phyloP scores from a whole-genome alignment of 768 basidiomycete species.

The Auricularia sp. region DNA sequence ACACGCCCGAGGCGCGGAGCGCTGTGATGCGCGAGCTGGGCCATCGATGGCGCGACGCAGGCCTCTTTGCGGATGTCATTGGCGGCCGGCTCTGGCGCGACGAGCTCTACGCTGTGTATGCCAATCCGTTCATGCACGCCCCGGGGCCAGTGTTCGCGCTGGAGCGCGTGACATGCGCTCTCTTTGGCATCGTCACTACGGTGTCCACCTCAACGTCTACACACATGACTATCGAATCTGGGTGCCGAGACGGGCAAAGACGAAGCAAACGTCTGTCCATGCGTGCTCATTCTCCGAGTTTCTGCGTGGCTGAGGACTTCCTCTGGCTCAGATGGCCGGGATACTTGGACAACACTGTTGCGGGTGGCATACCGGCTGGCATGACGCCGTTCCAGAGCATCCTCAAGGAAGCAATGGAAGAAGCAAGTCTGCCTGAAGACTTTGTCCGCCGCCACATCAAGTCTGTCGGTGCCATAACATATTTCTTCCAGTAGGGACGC shows the following conservation, averaged over 20 bases:
- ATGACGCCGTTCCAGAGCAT: conserved; percentile 61
- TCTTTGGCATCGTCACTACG: conserved; percentile 91
- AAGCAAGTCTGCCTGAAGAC: conserved; percentile 69
- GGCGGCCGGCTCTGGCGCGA: conserved; percentile 73
- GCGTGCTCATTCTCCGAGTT: no score
- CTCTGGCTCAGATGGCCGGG: conserved; percentile 56
- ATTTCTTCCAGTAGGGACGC: conserved; percentile 50
- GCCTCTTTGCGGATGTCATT: conserved; percentile 52
- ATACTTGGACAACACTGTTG: conserved; percentile 80
- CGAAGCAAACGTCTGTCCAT: conserved; percentile 73
- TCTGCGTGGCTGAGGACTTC: no score
- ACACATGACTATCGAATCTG: conserved; percentile 56
- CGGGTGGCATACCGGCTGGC: conserved; percentile 84
- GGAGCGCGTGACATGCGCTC: conserved; percentile 78
- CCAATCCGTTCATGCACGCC: conserved; percentile 54
- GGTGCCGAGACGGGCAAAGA: conserved; percentile 77
- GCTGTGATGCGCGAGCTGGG: conserved; percentile 54
- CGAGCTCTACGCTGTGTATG: conserved; percentile 75
- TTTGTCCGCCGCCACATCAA: conserved; percentile 50
- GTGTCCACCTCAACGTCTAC: conserved; percentile 82
- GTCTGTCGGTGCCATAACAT: conserved; percentile 62
- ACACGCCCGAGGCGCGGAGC: conserved; percentile 51
- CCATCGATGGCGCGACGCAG: conserved; percentile 63
- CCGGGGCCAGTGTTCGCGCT: conserved; percentile 63
- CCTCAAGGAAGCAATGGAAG: conserved; percentile 88